phyloP scores from a whole-genome alignment of 257 asterid genomes.

The Handroanthus guayacan region DNA sequence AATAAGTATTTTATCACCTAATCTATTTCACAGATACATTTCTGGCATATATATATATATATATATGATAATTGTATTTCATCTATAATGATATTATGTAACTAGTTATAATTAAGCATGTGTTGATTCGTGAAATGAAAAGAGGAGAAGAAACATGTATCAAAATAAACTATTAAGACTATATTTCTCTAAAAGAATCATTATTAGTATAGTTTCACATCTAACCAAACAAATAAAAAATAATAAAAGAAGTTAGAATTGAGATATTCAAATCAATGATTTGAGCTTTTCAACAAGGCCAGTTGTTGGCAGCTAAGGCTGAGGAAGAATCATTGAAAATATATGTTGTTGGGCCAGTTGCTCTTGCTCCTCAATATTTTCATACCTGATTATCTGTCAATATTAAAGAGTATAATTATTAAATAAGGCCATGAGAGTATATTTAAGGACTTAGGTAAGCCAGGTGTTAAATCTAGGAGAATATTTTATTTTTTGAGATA shows the following conservation, averaged over 20 bases:
- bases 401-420: neutral
- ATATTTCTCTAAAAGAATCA: too few species aligned
- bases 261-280: neutral
- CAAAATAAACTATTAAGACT: too few species aligned
- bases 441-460: neutral
- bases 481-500: neutral
- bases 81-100: too few species aligned
- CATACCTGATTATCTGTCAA: constrained; percentile 21
- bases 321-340: constrained; percentile 8
- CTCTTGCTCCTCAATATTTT: neutral
- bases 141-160: too few species aligned
- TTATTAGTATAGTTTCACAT: too few species aligned
- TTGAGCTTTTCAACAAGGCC: neutral
- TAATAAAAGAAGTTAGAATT: neutral
- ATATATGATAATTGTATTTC: too few species aligned
- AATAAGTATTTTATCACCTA: too few species aligned
- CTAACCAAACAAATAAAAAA: too few species aligned
- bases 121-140: too few species aligned
- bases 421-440: neutral
- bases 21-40: too few species aligned
- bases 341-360: constrained; percentile 5
- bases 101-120: too few species aligned
- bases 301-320: constrained; percentile 30
- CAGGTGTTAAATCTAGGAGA: neutral
- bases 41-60: too few species aligned